A percentile compares a stretch with the other conserved stretches of the same genome.
phyloP scores from a whole-genome alignment of 129 eudicot genomes.

The Dittrichia graveolens region DNA sequence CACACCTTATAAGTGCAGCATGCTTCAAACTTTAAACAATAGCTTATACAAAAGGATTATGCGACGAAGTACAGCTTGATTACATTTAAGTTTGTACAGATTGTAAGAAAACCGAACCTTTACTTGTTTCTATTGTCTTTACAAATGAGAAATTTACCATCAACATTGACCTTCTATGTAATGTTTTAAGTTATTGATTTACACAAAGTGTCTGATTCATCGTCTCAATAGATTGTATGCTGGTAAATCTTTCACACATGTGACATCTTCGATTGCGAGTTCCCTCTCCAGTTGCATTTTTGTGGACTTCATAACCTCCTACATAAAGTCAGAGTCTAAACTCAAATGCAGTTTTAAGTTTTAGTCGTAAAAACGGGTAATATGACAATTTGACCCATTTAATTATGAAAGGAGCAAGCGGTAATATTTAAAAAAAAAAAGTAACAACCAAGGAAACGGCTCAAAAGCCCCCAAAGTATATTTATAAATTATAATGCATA shows the following conservation, averaged over 20 bases:
- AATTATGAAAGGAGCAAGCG: no score
- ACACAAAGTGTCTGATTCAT: conserved; percentile 21
- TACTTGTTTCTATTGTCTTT: conserved; percentile 18
- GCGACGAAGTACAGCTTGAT: conserved; percentile 9
- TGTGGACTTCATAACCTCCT: conserved; percentile 94
- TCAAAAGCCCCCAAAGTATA: neutral
- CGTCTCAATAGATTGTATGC: conserved; percentile 71
- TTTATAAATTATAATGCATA: neutral
- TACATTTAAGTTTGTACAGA: conserved; percentile 29
- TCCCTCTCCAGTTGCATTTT: conserved; percentile 87
- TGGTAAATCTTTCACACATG: conserved; percentile 75
- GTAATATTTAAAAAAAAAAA: neutral
- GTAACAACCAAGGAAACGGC: neutral
- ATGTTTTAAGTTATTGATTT: conserved; percentile 18
- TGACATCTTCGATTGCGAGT: conserved; percentile 75
- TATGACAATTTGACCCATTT: no score
- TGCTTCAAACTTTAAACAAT: neutral
- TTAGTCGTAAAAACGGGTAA: no score
- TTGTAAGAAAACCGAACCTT: conserved; percentile 19
- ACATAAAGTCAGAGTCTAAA: neutral
- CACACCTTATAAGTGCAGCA: no score
- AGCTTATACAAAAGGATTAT: neutral
- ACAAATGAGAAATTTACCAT: conserved; percentile 14
- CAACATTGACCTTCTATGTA: conserved; percentile 6
- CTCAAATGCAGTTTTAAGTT: neutral